phyloP scores from a whole-genome alignment of 106 monocot genomes.

The Vanilla planifolia region DNA sequence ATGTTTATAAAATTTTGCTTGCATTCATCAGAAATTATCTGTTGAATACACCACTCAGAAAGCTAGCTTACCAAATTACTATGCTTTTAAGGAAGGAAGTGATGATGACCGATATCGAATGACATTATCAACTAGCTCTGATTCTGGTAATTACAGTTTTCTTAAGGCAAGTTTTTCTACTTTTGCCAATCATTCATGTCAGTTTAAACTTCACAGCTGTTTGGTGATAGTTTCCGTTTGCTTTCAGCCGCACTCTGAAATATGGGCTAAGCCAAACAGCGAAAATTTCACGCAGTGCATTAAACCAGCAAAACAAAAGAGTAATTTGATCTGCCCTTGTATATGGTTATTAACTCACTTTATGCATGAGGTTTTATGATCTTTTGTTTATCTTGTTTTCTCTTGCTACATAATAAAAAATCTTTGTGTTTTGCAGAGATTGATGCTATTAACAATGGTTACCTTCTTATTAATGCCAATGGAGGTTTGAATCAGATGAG shows the following conservation, averaged over 20 bases:
- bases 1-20: neutral
- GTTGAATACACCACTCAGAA: conserved; percentile 13
- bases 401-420: neutral
- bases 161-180: conserved; percentile 39
- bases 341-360: neutral
- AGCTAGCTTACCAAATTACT: conserved; percentile 15
- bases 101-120: conserved; percentile 63
- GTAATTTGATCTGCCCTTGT: conserved; percentile 30
- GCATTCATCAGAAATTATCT: conserved; percentile 40
- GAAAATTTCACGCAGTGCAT: conserved; percentile 75
- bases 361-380: neutral
- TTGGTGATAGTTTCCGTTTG: neutral
- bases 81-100: conserved; percentile 23
- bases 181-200: neutral
- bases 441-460: conserved; percentile 79
- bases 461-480: conserved; percentile 90
- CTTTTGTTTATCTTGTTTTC: neutral
- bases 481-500: conserved; percentile 99
- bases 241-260: conserved; percentile 45
- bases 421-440: conserved; percentile 33
- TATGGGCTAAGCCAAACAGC: conserved; percentile 78
- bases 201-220: neutral
- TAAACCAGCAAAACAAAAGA: conserved; percentile 36
- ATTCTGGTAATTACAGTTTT: conserved; percentile 14
- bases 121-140: conserved; percentile 37